Conservation (phyloP, 139 green algal species). For the Eudorina sp. region DNA sequence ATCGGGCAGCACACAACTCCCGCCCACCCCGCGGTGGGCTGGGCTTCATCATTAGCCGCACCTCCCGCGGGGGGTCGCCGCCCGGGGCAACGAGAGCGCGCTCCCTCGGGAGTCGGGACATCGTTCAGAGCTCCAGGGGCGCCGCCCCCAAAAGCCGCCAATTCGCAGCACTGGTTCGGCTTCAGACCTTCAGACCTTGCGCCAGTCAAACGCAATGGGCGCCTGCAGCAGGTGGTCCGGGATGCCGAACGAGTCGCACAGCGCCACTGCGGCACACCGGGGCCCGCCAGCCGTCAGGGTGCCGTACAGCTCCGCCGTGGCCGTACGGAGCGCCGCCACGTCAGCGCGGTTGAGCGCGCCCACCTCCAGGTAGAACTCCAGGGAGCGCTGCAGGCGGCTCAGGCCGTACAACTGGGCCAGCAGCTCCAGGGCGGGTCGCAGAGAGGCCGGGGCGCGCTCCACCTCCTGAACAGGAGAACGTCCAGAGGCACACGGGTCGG, state of each 20-base stretch:
- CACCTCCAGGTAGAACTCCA: slow-evolving; percentile 66
- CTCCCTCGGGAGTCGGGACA: no score
- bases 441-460: slow-evolving; percentile 22
- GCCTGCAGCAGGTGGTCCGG: slow-evolving; percentile 84
- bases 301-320: slow-evolving; percentile 67
- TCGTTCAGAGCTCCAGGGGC: no score
- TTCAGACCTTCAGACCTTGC: slow-evolving; percentile 55
- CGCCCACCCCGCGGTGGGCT: no score
- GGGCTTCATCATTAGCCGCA: no score
- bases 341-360: slow-evolving; percentile 55
- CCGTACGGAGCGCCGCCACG: slow-evolving; percentile 60
- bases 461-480: slow-evolving; percentile 11
- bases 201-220: slow-evolving; percentile 82
- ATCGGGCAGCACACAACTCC: no score
- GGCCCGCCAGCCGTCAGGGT: slow-evolving; percentile 57
- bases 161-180: no score
- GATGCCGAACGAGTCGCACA: slow-evolving; percentile 85
- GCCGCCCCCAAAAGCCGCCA: no score
- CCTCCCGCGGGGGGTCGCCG: no score
- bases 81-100: no score
- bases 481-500: no score
- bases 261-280: slow-evolving; percentile 60
- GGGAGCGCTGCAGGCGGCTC: slow-evolving; percentile 65
- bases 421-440: slow-evolving; percentile 34
- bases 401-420: slow-evolving; percentile 76